Percentiles rank a stretch among this genome's conserved stretches.
Evolutionary conservation across 108 stramenopile species (phyloP).

Genomic region (Nannochloropsis gaditana): DNA sequence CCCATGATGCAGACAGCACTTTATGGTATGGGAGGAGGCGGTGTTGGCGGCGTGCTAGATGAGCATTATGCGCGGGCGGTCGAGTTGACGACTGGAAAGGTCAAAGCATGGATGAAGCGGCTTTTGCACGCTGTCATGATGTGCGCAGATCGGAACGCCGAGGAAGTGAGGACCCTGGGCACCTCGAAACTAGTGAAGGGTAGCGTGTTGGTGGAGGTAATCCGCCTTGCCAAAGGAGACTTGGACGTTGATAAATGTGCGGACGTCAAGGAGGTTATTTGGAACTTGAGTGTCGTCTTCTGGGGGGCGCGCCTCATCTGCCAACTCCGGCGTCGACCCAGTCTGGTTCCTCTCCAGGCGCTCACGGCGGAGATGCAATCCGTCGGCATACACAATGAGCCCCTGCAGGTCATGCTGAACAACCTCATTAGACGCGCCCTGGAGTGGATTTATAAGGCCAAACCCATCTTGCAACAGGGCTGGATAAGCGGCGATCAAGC

Average conservation of each 20-base stretch:
- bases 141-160: neutral
- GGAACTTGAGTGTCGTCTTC: neutral
- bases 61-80: neutral
- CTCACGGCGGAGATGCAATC: constrained; percentile 12
- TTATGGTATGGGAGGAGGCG: neutral
- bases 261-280: neutral
- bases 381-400: constrained; percentile 5
- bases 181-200: neutral
- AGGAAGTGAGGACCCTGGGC: neutral
- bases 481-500: neutral
- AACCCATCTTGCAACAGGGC: neutral
- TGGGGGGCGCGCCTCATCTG: neutral
- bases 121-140: neutral
- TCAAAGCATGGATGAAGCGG: neutral
- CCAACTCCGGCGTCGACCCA: neutral
- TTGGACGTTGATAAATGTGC: neutral
- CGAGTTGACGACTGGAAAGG: neutral
- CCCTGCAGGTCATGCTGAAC: neutral
- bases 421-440: neutral
- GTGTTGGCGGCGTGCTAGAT: neutral
- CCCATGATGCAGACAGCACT: neutral
- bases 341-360: constrained; percentile 4
- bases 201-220: constrained; percentile 16
- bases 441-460: constrained; percentile 15
- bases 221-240: neutral